Evolutionary conservation across 805 yeast genomes (phyloP), one percentile per base, ranked within the genome.

Genomic region (Hyphopichia homilentoma): DNA sequence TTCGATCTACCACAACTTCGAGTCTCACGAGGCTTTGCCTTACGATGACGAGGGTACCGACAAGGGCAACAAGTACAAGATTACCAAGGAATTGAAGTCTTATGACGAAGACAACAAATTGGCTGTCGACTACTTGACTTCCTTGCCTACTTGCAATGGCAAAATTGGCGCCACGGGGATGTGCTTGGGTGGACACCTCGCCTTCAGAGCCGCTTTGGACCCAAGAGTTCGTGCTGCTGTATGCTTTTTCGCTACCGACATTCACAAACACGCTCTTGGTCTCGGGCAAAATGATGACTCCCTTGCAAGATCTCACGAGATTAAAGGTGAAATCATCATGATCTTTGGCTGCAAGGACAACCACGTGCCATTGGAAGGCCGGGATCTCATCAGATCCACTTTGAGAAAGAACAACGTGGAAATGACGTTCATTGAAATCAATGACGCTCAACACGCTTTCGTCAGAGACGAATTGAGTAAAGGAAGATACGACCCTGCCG

Each of bases 101-200:
- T 84, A 84, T 50, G 93, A 84, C 47, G 90, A 83, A 48, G 94
- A 84, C 55, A 77, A 72, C 49, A 68, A 57, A 31, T 57, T 82
- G 35, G 68, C 84, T 12, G 68, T 83, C 46, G 86, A 82, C 49
- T 77, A 81, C 48, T 65, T 84, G 35, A 55, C 56, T 29, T 45
- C 70, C 2, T 64, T 84, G 41, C 61, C 69, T 1, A 81, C 86
- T 7, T 83, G 83, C 52, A 78, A 73, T 41, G 89, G 89, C 25
- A 74, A 70, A 36, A 73, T 82, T 44, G 93, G 93, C 22, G 81
- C 88, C 27, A 82, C 90, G 3, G 94, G 93, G 13, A 84, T 84
- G 93, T 84, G 94, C 54, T 71, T 84, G 22, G 93, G 93, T 14
- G 94, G 93, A 1, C 93, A 84, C 52, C 62, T 83, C 46, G 90